Evolutionary conservation across 148 eudicot genomes (phyloP), one percentile per base, ranked within the genome.

Genomic region (Vaccinium myrtillus): DNA sequence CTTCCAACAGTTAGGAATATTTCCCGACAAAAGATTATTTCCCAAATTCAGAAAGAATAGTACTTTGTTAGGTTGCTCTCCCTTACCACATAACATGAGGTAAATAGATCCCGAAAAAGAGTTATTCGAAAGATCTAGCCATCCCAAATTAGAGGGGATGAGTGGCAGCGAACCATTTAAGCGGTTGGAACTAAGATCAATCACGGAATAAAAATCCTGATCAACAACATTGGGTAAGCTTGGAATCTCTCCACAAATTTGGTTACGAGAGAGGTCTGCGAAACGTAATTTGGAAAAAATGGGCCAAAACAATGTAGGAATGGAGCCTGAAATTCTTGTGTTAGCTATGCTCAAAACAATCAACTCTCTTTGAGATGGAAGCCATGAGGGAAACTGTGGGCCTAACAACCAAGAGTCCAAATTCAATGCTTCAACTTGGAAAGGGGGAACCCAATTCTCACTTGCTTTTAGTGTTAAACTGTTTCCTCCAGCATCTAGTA

Each of bases 401-500:
- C 87, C 89, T 32, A 87, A 32, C 8, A 73, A 30, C 85, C 85
- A 84, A 8, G 78, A 81, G 25, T 75, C 77, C 43, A 87, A 21
- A 2, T 0, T 0, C 8, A 84, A 56, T 5, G 0, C 0, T 0
- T 5, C 8, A 70, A 84, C 54, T 77, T 81, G 79, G 75, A 84
- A 87, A 9, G 81, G 81, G 21, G 87, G 82, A 69, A 65, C 15
- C 86, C 87, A 84, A 46, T 21, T 55, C 5, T 59, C 56, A 65
- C 65, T 77, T 10, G 83, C 70, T 9, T 67, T 75, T 8, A 75
- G 71, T 32, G 59, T 84, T 36, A 87, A 56, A 25, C 63, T 83
- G 23, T 87, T 87, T 25, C 23, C 59, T 13, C 69, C 30, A 11
- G 83, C 85, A 3, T 11, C 2, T 1, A 87, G 36, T 14, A 1